These are phyloP conservation scores for Microbotryomycetes sp. DNA, from an alignment of 1,284 basidiomycete species.

Conservation along the genomic window DNA sequence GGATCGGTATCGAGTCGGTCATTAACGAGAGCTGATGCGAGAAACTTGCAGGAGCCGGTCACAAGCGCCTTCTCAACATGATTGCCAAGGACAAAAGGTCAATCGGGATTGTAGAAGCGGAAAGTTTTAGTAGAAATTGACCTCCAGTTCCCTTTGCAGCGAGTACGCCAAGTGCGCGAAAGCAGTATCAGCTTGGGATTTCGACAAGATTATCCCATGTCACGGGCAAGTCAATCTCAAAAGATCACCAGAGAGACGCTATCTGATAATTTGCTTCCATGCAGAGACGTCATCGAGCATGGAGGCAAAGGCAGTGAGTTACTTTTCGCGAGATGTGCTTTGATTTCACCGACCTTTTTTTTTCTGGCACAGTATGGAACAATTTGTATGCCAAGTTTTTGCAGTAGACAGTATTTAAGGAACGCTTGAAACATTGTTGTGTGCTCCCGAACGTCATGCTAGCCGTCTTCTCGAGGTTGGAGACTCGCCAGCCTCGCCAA, in stretches of 20 bases:
- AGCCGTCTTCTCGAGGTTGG: no score
- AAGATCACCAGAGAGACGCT: no score
- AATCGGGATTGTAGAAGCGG: conserved; percentile 40
- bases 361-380: background rate
- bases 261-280: conserved; percentile 3
- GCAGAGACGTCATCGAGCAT: conserved; percentile 68
- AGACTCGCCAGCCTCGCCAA: no score
- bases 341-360: background rate
- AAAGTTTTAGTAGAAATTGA: no score
- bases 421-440: no score
- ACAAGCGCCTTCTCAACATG: conserved; percentile 49
- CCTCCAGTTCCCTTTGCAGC: conserved; percentile 43
- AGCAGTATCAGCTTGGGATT: conserved; percentile 73
- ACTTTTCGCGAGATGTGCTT: background rate
- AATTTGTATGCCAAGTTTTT: background rate
- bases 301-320: conserved; percentile 50
- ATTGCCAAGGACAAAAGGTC: conserved; percentile 58
- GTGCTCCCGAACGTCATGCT: no score
- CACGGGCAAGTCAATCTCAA: conserved; percentile 58
- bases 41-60: conserved; percentile 32
- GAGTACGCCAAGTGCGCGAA: conserved; percentile 64
- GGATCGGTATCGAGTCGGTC: no score
- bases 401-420: no score
- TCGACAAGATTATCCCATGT: conserved; percentile 73
- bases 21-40: background rate